phyloP scores from a whole-genome alignment of 2,329 filamentous ascomycete genomes.

The Colletotrichum magnum region DNA sequence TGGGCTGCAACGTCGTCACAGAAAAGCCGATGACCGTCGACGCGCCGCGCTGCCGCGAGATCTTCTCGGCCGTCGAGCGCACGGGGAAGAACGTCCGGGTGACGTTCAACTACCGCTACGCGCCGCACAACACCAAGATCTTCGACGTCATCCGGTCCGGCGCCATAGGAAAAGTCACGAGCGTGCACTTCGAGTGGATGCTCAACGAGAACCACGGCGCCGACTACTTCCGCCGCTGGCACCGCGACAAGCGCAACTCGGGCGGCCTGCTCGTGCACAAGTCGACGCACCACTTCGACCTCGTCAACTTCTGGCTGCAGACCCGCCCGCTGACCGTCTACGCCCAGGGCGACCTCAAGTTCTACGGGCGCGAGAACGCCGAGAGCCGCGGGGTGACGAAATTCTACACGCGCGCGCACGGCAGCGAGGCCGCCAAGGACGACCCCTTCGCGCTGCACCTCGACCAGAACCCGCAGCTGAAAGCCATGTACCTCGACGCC shows the following conservation, averaged over 20 bases:
- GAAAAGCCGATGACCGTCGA: conserved; percentile 69
- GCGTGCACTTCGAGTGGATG: conserved; percentile 66
- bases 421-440: conserved; percentile 62
- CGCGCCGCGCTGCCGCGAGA: conserved; percentile 64
- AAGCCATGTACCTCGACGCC: conserved; percentile 72
- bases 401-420: conserved; percentile 66
- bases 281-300: conserved; percentile 65
- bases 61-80: conserved; percentile 66
- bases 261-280: conserved; percentile 65
- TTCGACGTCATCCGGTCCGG: conserved; percentile 59
- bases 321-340: conserved; percentile 60
- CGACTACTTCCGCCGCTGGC: conserved; percentile 66
- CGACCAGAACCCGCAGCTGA: conserved; percentile 66
- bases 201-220: conserved; percentile 64
- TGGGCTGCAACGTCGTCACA: conserved; percentile 63
- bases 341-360: conserved; percentile 61
- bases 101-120: conserved; percentile 66
- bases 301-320: conserved; percentile 66
- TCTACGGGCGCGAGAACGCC: conserved; percentile 66
- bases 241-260: conserved; percentile 63
- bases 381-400: conserved; percentile 59
- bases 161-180: conserved; percentile 60
- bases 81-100: conserved; percentile 60
- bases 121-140: conserved; percentile 66
- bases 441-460: conserved; percentile 74